Conservation (phyloP, 2,329 filamentous ascomycete species). For the Diaporthe amygdali region DNA sequence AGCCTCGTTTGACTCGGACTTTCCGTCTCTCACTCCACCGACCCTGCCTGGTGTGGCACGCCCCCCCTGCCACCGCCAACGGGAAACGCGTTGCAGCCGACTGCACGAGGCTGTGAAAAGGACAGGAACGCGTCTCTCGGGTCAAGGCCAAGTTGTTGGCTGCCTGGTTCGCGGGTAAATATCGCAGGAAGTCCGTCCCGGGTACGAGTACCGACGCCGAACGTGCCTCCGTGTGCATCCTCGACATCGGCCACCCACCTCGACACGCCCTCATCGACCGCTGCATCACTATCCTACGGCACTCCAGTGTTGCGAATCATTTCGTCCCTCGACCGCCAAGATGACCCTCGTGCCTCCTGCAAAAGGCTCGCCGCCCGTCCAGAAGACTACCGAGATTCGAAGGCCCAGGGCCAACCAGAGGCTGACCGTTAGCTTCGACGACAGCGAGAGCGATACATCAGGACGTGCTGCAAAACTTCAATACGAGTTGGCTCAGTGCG, state of each 20-base stretch:
- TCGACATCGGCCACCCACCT: background rate
- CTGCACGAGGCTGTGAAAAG: background rate
- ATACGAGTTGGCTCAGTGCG: conserved; percentile 67
- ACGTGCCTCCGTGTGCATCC: background rate
- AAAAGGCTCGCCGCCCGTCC: conserved; percentile 23
- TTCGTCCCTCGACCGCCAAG: background rate
- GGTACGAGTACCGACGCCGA: conserved; percentile 2
- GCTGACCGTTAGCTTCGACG: conserved; percentile 41
- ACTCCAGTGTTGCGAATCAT: background rate
- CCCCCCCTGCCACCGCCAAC: background rate
- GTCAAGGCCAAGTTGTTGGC: background rate
- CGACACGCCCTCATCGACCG: background rate
- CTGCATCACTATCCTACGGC: background rate
- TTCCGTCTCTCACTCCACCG: background rate
- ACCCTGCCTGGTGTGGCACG: conserved; percentile 1
- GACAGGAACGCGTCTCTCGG: background rate
- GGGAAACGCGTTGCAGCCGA: conserved; percentile 8
- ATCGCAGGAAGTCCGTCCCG: background rate
- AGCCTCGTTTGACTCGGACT: background rate
- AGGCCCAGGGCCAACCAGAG: conserved; percentile 40
- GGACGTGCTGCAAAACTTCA: conserved; percentile 43
- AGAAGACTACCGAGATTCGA: conserved; percentile 35
- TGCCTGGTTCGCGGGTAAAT: background rate
- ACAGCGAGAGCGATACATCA: conserved; percentile 32
- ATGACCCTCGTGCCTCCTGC: conserved; percentile 23